phyloP scores from a whole-genome alignment of 192 early-diverging fungal species.

The Backusella psychrophila region DNA sequence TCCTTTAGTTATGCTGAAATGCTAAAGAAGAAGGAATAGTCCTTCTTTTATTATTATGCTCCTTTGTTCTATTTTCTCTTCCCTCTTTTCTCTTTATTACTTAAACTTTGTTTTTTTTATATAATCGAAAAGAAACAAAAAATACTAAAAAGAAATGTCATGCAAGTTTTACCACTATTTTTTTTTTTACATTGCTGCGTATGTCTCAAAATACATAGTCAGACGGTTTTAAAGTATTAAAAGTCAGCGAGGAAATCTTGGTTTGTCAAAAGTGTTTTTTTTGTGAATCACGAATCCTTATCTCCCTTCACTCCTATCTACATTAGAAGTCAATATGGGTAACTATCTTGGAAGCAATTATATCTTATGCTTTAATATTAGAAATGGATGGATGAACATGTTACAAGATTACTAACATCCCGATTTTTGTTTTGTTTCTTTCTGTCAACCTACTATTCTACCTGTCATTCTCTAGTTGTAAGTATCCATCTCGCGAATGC shows the following conservation, averaged over 20 bases:
- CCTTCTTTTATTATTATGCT: neutral
- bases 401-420: neutral
- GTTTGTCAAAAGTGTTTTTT: neutral
- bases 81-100: neutral
- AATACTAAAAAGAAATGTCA: neutral
- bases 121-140: neutral
- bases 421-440: neutral
- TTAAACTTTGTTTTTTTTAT: neutral
- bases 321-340: constrained; percentile 13
- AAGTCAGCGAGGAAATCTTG: neutral
- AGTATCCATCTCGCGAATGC: constrained; percentile 6
- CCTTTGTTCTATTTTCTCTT: neutral
- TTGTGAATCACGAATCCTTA: neutral
- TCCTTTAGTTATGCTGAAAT: constrained; percentile 22
- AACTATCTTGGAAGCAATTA: neutral
- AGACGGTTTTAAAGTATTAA: constrained; percentile 1
- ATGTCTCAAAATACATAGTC: neutral
- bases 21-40: constrained; percentile 6
- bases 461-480: constrained; percentile 20
- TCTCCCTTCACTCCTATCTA: neutral
- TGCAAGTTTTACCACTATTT: neutral
- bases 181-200: neutral
- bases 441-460: neutral
- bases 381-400: constrained; percentile 9
- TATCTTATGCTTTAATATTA: neutral